These are phyloP conservation scores for Cyclotella cryptica DNA, from an alignment of 108 stramenopile genomes.

Conservation along the genomic window DNA sequence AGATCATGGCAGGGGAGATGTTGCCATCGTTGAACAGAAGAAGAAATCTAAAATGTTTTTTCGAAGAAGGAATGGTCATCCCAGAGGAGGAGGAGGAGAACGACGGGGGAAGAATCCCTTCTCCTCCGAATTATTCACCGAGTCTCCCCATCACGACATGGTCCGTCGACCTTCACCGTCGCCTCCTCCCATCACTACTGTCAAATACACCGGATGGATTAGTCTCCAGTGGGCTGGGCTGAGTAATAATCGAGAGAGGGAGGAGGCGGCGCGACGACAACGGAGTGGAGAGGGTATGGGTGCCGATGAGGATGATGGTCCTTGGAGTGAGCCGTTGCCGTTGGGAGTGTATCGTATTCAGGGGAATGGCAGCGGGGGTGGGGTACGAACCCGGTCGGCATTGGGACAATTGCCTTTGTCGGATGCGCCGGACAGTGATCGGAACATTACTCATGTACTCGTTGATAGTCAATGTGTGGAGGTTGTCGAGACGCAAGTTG, in stretches of 20 bases:
- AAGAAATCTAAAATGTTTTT: conserved; percentile 6
- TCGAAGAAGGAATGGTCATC: conserved; percentile 1
- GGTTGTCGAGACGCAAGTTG: conserved; percentile 41
- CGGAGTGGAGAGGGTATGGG: neutral
- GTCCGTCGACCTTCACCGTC: conserved; percentile 18
- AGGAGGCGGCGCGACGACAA: conserved; percentile 17
- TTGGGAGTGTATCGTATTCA: conserved; percentile 47
- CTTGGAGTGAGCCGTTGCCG: conserved; percentile 43
- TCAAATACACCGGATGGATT: conserved; percentile 51
- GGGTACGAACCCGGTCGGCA: too few species aligned
- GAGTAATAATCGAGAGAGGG: conserved; percentile 24
- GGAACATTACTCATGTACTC: conserved; percentile 27
- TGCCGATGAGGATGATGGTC: conserved; percentile 51
- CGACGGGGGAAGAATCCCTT: conserved; percentile 14
- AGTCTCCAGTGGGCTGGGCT: conserved; percentile 41
- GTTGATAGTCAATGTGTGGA: conserved; percentile 32
- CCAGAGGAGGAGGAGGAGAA: too few species aligned
- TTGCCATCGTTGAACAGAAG: too few species aligned
- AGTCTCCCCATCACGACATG: conserved; percentile 11
- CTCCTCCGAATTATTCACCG: conserved; percentile 17
- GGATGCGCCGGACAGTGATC: conserved; percentile 29
- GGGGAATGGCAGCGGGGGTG: neutral
- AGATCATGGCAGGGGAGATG: too few species aligned
- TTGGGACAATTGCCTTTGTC: conserved; percentile 19
- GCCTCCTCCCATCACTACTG: conserved; percentile 34